Evolutionary conservation across 2,329 filamentous ascomycete species (phyloP), one percentile per base, ranked within the genome.

Genomic region (Botrytis fragariae): DNA sequence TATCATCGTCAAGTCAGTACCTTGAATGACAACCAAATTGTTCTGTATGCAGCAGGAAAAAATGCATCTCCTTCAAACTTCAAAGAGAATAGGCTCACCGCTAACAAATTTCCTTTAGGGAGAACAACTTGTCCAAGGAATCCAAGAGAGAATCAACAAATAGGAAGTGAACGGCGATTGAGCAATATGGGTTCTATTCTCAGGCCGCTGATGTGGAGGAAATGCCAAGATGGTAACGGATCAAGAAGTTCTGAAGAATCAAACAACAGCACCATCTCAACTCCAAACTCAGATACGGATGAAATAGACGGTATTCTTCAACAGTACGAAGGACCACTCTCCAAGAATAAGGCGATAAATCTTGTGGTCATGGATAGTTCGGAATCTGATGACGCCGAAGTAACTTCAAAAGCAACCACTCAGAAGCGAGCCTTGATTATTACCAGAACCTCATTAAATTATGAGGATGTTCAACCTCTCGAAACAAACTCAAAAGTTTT

Each of bases 391-490:
- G 63, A 65, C 59, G 69, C 69, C 29, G 59, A 59, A 44, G 35
- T 7, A 54, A 51, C 48, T 39, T 42, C 42, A 45, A 37, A 72
- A 65, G 7, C 8, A 65, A 32, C 65, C 65, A 73, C 32, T 73
- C 54, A 54, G 42, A 70, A 54, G 71, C 65, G 65, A 73, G 64
- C 71, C n/a, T 42, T 59, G 37, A 57, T 37, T 6, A 57, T 37
- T 7, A 22, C 32, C n/a, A 32, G n/a, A 16, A 42, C 48, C 35
- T 69, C 48, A 12, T 12, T 37, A 59, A 72, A n/a, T n/a, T 9
- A 57, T 35, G 69, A 51, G 32, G 57, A 71, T 39, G 12, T 62
- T 44, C 29, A 64, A 48, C 3, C 70, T 59, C 45, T 42, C 2
- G 29, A 39, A 59, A 22, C 35, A 51, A 72, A n/a, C n/a, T 42